Evolutionary conservation across 192 early-diverging fungal genomes (phyloP).

Genomic region (Diversispora epigaea): DNA sequence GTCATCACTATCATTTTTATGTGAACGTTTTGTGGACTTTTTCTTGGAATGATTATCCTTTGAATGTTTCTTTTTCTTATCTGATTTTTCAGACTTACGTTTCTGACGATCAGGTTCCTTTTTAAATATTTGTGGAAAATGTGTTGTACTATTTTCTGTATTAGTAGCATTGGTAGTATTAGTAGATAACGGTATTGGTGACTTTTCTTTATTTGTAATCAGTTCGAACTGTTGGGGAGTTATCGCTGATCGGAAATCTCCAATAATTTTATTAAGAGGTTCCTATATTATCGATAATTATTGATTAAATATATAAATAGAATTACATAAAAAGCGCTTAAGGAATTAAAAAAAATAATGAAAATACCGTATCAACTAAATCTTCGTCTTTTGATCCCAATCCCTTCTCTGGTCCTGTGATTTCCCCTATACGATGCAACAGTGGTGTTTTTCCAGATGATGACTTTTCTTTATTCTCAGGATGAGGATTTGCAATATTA

Average conservation of each 20-base stretch:
- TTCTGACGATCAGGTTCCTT: slow-evolving; percentile 21
- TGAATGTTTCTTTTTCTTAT: slow-evolving; percentile 13
- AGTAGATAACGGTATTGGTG: neutral
- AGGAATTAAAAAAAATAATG: too few species aligned
- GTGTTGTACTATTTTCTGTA: neutral
- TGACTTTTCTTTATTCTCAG: slow-evolving; percentile 44
- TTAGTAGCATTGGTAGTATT: neutral
- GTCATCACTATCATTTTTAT: neutral
- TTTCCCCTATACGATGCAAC: too few species aligned
- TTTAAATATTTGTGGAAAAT: slow-evolving; percentile 41
- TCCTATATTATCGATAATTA: slow-evolving; percentile 17
- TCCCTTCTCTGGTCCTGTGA: slow-evolving; percentile 37
- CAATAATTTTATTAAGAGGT: slow-evolving; percentile 9
- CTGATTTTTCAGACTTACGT: slow-evolving; percentile 2
- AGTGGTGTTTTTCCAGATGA: slow-evolving; percentile 38
- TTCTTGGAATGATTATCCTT: neutral
- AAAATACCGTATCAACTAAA: slow-evolving; percentile 27
- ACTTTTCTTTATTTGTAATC: neutral
- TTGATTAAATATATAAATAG: too few species aligned
- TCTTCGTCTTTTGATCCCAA: slow-evolving; percentile 45
- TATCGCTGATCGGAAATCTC: neutral
- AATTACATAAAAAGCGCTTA: too few species aligned
- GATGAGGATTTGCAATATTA: slow-evolving; percentile 72
- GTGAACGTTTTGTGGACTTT: slow-evolving; percentile 14
- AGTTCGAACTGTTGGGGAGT: too few species aligned